phyloP scores from a whole-genome alignment of 305 asterid genomes.

The Fraxinus ornus region DNA sequence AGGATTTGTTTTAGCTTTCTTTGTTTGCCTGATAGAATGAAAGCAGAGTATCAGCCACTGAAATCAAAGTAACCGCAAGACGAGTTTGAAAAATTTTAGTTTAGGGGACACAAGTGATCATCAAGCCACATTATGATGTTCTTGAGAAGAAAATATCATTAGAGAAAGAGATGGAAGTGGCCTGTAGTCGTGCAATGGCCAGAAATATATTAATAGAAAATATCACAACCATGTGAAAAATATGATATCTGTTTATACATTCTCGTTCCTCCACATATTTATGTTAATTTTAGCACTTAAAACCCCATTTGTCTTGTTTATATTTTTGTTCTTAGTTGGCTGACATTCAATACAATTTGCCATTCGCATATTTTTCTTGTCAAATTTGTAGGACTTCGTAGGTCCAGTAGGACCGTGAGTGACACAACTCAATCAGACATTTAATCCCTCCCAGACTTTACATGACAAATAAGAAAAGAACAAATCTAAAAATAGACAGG shows the following conservation, averaged over 20 bases:
- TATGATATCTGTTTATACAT: neutral
- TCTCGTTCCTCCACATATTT: neutral
- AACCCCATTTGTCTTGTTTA: neutral
- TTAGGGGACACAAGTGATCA: neutral
- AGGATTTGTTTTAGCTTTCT: constrained; percentile 44
- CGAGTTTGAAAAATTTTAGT: neutral
- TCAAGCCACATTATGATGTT: neutral
- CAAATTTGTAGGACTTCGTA: neutral
- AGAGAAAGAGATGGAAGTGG: neutral
- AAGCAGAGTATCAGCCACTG: constrained; percentile 17
- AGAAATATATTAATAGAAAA: neutral
- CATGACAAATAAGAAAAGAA: neutral
- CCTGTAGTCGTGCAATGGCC: neutral
- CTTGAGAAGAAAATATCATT: neutral
- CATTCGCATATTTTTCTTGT: neutral
- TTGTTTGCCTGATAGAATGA: constrained; percentile 52
- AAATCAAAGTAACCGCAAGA: constrained; percentile 7
- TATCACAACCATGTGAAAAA: neutral
- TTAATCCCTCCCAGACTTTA: neutral
- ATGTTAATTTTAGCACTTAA: neutral
- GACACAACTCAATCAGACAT: neutral
- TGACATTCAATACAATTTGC: neutral
- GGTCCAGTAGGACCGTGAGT: neutral
- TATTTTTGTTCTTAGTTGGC: neutral
- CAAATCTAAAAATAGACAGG: neutral